Evolutionary conservation across 2,329 filamentous ascomycete genomes (phyloP), one percentile per base, ranked within the genome.

Genomic region (Sporothrix brunneoviolacea): DNA sequence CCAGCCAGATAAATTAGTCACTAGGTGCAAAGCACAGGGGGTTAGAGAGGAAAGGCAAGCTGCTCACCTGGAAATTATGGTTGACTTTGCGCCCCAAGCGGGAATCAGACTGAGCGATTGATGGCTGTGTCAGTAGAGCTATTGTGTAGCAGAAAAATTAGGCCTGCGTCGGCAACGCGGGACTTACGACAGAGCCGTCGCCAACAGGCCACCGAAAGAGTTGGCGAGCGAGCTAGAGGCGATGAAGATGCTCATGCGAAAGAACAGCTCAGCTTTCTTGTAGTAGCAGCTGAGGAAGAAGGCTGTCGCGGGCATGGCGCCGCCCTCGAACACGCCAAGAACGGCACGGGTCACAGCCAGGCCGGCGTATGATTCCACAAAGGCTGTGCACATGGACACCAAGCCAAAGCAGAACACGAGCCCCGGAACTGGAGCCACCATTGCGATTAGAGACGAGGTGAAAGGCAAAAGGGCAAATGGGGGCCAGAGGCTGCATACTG

Each of bases 211-310:
- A 16, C 77, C 78, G 53, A 81, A 80, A 12, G 76, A 76, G 13
- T 77, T 77, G 13, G 78, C 76, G 57, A 80, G 68, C 40, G 71
- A 75, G 2, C 75, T 72, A 5, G 75, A 70, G 2, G 73, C 76
- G 10, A 79, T 71, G 61, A 77, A 80, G 53, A 80, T 76, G 9
- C 76, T 76, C 21, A 80, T 64, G 41, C 77, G 70, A 56, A 79
- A 73, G 13, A 78, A 65, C 4, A 81, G 67, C 61, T 82, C 77
- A 44, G 75, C 65, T 48, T 76, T 68, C 60, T 74, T 76, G 64
- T 81, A 80, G 60, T 79, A 80, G 45, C 70, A 74, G 48, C 70
- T 74, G 10, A 80, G 70, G 59, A 74, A 77, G 59, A 79, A 80
- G 16, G 75, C 74, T 55, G 79, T 71, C 9, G 76, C 76, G 36